These are phyloP conservation scores for Dictyostelium intermedium DNA, from an alignment of 78 protist genomes.

Conservation along the genomic window DNA sequence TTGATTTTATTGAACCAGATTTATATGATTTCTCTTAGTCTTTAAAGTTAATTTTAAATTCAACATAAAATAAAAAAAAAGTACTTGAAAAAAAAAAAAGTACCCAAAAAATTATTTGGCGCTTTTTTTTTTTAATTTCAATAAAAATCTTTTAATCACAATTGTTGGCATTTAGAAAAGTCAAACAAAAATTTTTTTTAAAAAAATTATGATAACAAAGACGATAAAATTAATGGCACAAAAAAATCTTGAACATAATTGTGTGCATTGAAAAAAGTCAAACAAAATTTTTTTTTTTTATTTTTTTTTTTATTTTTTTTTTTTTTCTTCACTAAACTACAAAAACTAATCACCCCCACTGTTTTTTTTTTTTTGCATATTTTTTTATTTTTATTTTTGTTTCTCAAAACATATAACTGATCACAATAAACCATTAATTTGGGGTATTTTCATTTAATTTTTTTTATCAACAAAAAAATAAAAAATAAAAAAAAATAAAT, in stretches of 20 bases:
- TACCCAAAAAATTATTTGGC: too few species aligned
- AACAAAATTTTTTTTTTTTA: too few species aligned
- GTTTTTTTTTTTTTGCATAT: neutral
- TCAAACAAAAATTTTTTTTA: neutral
- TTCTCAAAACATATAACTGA: neutral
- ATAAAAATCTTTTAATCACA: neutral
- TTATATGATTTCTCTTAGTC: neutral
- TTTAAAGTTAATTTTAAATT: too few species aligned
- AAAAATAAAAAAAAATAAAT: too few species aligned
- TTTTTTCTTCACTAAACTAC: neutral
- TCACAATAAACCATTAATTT: neutral
- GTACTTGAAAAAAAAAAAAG: neutral
- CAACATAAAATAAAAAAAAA: neutral
- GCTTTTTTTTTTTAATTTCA: neutral
- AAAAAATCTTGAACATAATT: neutral
- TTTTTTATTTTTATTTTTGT: neutral
- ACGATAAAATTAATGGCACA: too few species aligned
- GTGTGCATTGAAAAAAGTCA: too few species aligned
- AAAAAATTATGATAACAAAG: too few species aligned
- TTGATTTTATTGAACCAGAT: neutral
- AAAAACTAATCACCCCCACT: neutral
- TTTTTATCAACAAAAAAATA: too few species aligned
- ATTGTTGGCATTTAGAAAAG: neutral
- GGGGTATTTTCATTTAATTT: neutral
- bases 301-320: neutral